A percentile compares a stretch with the other conserved stretches of the same genome.
These are phyloP conservation scores for Dactylis glomerata DNA, from an alignment of 176 grass and related monocot species.

Conservation along the genomic window DNA sequence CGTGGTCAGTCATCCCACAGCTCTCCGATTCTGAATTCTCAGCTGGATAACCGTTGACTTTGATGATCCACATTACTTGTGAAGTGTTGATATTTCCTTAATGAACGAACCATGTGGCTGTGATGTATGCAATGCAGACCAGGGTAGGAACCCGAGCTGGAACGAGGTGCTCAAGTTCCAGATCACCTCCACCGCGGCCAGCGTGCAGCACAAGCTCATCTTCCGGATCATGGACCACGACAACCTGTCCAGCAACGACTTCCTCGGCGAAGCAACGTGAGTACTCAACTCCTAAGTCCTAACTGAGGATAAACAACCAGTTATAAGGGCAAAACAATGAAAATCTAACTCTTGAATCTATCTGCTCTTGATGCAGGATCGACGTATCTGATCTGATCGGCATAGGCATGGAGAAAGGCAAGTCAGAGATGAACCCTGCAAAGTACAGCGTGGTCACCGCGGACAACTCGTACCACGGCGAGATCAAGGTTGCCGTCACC, in stretches of 20 bases:
- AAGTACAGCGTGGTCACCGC: constrained; percentile 69
- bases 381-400: constrained; percentile 49
- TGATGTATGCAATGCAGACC: constrained; percentile 33
- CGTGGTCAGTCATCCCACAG: constrained; percentile 23
- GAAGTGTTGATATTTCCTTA: background rate
- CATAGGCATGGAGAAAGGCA: constrained; percentile 10
- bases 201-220: constrained; percentile 62
- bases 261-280: constrained; percentile 78
- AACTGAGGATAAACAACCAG: too few species aligned
- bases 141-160: constrained; percentile 76
- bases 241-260: constrained; percentile 67
- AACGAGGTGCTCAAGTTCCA: constrained; percentile 79
- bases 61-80: background rate
- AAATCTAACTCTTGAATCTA: background rate
- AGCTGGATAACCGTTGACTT: background rate
- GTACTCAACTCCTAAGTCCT: background rate
- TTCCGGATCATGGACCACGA: constrained; percentile 78
- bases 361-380: constrained; percentile 40
- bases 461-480: constrained; percentile 58
- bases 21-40: background rate
- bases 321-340: background rate
- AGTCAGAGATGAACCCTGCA: constrained; percentile 26
- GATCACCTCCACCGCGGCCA: constrained; percentile 44
- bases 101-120: background rate
- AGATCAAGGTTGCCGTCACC: constrained; percentile 62